Percentiles rank a stretch among this genome's conserved stretches.
These are phyloP conservation scores for Saccharum officinarum DNA, from an alignment of 176 grass and related monocot genomes.

Conservation along the genomic window DNA sequence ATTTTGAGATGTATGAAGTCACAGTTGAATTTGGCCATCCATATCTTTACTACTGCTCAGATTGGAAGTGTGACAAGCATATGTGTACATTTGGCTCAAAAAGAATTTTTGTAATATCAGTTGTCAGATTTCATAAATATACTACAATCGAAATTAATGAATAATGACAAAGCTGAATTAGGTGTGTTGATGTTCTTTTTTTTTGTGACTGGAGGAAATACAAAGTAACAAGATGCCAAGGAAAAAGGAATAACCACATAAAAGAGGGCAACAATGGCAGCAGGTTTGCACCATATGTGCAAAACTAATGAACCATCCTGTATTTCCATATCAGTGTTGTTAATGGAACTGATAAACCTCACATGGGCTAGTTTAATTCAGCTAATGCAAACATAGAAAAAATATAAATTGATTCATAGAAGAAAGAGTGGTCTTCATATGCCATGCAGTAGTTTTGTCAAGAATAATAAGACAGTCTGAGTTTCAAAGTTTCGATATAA, in stretches of 20 bases:
- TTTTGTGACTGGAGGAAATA: not conserved
- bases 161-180: not conserved
- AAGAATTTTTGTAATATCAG: not conserved
- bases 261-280: not conserved
- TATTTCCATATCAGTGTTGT: not conserved
- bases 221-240: slow-evolving; percentile 17
- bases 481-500: not conserved
- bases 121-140: not conserved
- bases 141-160: not conserved
- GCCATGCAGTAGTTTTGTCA: slow-evolving; percentile 5
- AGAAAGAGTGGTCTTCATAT: slow-evolving; percentile 8
- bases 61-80: not conserved
- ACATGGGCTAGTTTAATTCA: not conserved
- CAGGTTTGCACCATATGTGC: not conserved
- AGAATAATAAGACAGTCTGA: not conserved
- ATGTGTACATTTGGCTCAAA: not conserved
- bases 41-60: not conserved
- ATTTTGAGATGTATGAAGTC: not conserved
- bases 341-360: slow-evolving; percentile 1
- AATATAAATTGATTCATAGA: slow-evolving; percentile 2
- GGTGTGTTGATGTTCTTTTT: not conserved
- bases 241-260: slow-evolving; percentile 3
- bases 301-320: not conserved
- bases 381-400: slow-evolving; percentile 4
- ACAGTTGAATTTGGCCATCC: not conserved